Percentiles rank a stretch among this genome's conserved stretches.
Conservation (phyloP, 768 basidiomycete species). For the Trametes cinnabarina region DNA sequence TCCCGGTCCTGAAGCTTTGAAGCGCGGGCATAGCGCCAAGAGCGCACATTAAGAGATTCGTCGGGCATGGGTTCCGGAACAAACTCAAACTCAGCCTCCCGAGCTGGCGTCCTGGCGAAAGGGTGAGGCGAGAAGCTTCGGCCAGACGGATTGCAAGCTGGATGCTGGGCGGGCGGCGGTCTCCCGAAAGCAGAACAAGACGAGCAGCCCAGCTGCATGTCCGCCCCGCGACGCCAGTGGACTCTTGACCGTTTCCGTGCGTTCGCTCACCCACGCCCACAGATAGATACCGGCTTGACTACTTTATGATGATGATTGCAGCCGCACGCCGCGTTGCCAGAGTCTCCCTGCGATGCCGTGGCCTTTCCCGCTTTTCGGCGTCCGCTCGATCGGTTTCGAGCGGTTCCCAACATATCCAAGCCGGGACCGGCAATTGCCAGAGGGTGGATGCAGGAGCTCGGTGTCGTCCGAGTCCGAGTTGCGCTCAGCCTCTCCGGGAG, state of each 20-base stretch:
- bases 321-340: background rate
- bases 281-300: background rate
- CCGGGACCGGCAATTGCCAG: constrained; percentile 7
- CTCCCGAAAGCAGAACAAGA: too few relatives aligned
- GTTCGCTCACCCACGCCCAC: background rate
- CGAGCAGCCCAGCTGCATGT: background rate
- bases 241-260: background rate
- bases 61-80: background rate
- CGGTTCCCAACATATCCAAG: constrained; percentile 9
- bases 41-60: background rate
- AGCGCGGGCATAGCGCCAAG: background rate
- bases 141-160: background rate
- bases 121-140: background rate
- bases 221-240: background rate
- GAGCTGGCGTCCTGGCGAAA: background rate
- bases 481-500: constrained; percentile 1
- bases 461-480: background rate
- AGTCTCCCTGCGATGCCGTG: background rate
- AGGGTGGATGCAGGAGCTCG: constrained; percentile 1
- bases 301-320: background rate
- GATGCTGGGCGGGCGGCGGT: background rate
- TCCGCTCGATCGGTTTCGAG: constrained; percentile 5
- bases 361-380: background rate
- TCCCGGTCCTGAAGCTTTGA: background rate
- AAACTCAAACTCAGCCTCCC: constrained; percentile 8